phyloP scores from a whole-genome alignment of 306 rosid species.

The Adenanthera pavonina region DNA sequence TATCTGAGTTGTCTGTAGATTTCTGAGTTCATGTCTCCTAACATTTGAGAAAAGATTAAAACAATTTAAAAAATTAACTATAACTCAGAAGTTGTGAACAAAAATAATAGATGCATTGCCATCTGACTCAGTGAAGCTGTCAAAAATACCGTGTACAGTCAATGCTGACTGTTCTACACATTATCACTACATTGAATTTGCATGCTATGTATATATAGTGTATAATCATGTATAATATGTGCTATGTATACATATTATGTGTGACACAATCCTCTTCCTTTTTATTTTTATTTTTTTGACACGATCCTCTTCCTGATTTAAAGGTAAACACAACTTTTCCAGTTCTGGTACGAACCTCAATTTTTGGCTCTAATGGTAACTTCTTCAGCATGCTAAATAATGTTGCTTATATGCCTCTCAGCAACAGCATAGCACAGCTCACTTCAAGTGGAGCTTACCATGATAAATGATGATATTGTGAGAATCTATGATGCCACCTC shows the following conservation, averaged over 20 bases:
- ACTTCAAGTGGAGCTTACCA: slow-evolving; percentile 34
- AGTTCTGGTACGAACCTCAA: slow-evolving; percentile 7
- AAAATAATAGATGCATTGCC: neutral
- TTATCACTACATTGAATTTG: neutral
- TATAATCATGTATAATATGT: neutral
- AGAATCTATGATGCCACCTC: slow-evolving; percentile 47
- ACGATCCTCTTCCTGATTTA: neutral
- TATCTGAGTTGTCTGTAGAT: neutral
- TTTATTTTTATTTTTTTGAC: no score
- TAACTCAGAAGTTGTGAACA: neutral
- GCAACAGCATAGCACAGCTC: slow-evolving; percentile 16
- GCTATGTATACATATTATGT: neutral
- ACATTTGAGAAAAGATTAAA: neutral
- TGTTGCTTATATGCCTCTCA: neutral
- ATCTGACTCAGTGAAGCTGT: neutral
- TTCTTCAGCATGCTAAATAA: neutral
- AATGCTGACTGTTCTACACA: neutral
- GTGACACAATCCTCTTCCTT: neutral
- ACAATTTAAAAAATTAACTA: neutral
- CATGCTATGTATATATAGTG: neutral
- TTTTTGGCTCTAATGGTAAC: neutral
- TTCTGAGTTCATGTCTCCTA: neutral
- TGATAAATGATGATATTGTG: neutral
- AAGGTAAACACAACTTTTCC: slow-evolving; percentile 1
- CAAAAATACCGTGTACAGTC: neutral